phyloP scores from a whole-genome alignment of 768 basidiomycete genomes.

The Lepiota venenata region DNA sequence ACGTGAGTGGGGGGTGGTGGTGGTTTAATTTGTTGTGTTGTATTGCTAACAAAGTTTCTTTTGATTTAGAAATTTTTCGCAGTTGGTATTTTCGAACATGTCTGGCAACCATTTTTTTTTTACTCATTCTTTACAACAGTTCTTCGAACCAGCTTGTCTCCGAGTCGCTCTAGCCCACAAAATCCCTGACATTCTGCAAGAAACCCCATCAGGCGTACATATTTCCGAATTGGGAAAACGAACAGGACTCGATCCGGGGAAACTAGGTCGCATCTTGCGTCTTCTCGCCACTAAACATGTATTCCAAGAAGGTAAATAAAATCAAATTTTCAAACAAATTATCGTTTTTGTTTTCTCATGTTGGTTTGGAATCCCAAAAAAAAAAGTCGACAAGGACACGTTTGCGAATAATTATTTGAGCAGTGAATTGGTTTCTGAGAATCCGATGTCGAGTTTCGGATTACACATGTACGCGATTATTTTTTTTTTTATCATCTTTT shows the following conservation, averaged over 20 bases:
- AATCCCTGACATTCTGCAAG: slow-evolving; percentile 25
- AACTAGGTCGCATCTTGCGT: slow-evolving; percentile 30
- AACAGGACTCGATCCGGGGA: slow-evolving; percentile 23
- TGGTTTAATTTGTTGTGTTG: no score
- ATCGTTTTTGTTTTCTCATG: no score
- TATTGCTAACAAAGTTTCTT: no score
- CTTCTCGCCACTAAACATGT: slow-evolving; percentile 27
- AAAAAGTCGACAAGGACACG: slow-evolving; percentile 29
- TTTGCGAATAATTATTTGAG: slow-evolving; percentile 42
- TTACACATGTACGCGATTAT: slow-evolving; percentile 18
- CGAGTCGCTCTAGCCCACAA: slow-evolving; percentile 16
- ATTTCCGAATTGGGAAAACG: slow-evolving; percentile 20
- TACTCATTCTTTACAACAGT: slow-evolving; percentile 12
- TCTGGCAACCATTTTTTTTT: neutral
- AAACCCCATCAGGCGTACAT: slow-evolving; percentile 26
- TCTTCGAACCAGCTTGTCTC: slow-evolving; percentile 21
- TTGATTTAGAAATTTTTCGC: slow-evolving; percentile 10
- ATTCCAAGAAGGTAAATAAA: slow-evolving; percentile 35
- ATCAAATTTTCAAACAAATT: no score
- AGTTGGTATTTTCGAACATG: neutral
- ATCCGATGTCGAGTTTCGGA: slow-evolving; percentile 22
- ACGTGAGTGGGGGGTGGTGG: slow-evolving; percentile 20
- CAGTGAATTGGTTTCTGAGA: slow-evolving; percentile 24
- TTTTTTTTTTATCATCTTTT: neutral
- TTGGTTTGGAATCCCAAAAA: no score